These are phyloP conservation scores for Glebionis coronaria DNA, from an alignment of 129 eudicot species.

Conservation along the genomic window DNA sequence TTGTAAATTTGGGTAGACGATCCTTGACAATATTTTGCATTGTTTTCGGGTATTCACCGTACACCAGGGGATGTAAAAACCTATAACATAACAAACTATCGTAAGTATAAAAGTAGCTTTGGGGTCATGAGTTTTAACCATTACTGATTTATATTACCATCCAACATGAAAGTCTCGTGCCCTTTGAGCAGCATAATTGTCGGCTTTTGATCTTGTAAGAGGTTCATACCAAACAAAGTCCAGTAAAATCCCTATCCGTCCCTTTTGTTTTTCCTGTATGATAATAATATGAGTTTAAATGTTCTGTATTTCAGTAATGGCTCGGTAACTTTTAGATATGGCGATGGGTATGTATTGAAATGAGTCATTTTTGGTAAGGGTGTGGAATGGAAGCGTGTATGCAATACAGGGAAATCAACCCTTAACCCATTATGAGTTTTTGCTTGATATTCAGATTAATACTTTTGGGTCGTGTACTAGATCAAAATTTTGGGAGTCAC, in stretches of 20 bases:
- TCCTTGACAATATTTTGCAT: slow-evolving; percentile 76
- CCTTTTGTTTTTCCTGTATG: slow-evolving; percentile 63
- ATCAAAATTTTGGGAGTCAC: background rate
- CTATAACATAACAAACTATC: slow-evolving; percentile 25
- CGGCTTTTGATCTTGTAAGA: slow-evolving; percentile 61
- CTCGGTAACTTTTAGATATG: background rate
- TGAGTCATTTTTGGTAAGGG: background rate
- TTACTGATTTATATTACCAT: slow-evolving; percentile 43
- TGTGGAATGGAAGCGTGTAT: too few relatives aligned
- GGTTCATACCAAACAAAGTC: slow-evolving; percentile 97
- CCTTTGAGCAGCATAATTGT: slow-evolving; percentile 80
- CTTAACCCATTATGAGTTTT: too few relatives aligned
- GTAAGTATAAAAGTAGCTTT: background rate
- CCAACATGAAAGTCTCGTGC: slow-evolving; percentile 91
- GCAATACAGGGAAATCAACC: too few relatives aligned
- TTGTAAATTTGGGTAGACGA: slow-evolving; percentile 77
- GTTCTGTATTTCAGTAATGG: background rate
- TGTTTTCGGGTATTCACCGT: slow-evolving; percentile 87
- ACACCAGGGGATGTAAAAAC: slow-evolving; percentile 86
- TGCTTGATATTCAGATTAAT: too few relatives aligned
- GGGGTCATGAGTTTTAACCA: background rate
- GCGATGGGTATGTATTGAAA: background rate
- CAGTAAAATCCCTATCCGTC: slow-evolving; percentile 75
- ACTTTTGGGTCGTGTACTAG: too few relatives aligned
- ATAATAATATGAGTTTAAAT: background rate